These are phyloP conservation scores for Populus davidiana DNA, from an alignment of 345 rosid genomes.

Conservation along the genomic window DNA sequence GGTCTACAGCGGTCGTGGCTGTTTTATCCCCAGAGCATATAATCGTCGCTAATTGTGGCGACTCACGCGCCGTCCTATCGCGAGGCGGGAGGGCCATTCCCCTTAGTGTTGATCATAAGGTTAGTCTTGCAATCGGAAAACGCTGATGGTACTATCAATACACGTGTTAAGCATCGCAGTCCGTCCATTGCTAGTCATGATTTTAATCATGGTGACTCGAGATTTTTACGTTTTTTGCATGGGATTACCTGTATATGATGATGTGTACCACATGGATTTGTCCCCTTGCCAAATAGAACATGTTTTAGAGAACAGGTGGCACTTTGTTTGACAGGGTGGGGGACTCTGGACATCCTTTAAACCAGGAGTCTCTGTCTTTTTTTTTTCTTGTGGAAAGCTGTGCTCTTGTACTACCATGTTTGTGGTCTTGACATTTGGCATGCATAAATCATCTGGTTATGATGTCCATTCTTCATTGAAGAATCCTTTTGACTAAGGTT, in stretches of 20 bases:
- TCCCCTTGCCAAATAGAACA: neutral
- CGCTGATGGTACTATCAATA: neutral
- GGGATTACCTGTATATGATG: neutral
- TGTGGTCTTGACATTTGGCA: neutral
- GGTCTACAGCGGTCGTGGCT: constrained; percentile 57
- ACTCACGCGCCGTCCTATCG: constrained; percentile 67
- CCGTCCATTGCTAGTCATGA: neutral
- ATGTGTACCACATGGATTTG: neutral
- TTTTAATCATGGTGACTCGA: neutral
- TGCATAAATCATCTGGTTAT: neutral
- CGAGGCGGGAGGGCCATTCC: constrained; percentile 46
- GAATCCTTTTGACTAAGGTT: neutral
- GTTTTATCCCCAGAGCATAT: constrained; percentile 36
- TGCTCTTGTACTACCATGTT: neutral
- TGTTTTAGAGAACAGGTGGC: neutral
- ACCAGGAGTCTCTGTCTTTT: neutral
- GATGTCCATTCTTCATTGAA: neutral
- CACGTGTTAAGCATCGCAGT: neutral
- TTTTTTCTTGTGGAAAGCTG: neutral
- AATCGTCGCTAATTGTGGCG: constrained; percentile 61
- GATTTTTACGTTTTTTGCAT: neutral
- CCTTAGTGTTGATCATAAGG: constrained; percentile 59
- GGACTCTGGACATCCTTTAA: neutral
- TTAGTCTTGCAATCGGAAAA: constrained; percentile 19
- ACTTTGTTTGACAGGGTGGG: neutral